phyloP scores from a whole-genome alignment of 192 early-diverging fungal species.

The Backusella australiensis region DNA sequence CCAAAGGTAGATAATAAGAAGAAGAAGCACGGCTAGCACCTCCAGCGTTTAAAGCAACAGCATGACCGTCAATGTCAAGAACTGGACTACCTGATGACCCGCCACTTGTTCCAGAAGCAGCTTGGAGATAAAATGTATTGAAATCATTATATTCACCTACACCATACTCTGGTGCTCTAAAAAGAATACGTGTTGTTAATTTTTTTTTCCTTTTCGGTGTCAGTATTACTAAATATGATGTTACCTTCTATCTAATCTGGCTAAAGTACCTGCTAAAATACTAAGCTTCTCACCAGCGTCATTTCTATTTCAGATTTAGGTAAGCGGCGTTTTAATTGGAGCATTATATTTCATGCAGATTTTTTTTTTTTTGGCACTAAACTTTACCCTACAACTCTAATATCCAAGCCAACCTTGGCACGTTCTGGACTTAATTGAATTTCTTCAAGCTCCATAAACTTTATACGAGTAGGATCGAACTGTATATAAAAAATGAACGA shows the following conservation, averaged over 20 bases:
- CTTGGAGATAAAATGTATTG: constrained; percentile 82
- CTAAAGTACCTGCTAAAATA: constrained; percentile 71
- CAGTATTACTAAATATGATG: not conserved
- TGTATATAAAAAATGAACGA: constrained; percentile 1
- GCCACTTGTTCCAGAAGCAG: constrained; percentile 70
- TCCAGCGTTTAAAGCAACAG: constrained; percentile 75
- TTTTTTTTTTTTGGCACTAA: not conserved
- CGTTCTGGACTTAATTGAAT: constrained; percentile 67
- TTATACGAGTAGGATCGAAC: constrained; percentile 67
- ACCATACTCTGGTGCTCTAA: constrained; percentile 68
- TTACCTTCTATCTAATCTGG: constrained; percentile 65
- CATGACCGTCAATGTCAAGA: constrained; percentile 72
- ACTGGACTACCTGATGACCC: constrained; percentile 80
- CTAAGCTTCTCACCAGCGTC: constrained; percentile 81
- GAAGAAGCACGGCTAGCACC: constrained; percentile 68
- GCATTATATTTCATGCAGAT: not conserved
- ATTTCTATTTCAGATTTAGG: constrained; percentile 36
- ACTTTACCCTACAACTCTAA: constrained; percentile 69
- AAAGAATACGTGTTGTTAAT: not conserved
- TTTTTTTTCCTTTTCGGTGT: not conserved
- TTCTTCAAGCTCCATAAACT: constrained; percentile 66
- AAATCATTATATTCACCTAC: constrained; percentile 72
- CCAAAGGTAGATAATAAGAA: constrained; percentile 74
- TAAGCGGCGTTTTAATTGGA: not conserved
- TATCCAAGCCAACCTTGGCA: constrained; percentile 73